Base-by-base conservation (phyloP, 768 basidiomycete species). In the Boletus pseudopeckii region DNA sequence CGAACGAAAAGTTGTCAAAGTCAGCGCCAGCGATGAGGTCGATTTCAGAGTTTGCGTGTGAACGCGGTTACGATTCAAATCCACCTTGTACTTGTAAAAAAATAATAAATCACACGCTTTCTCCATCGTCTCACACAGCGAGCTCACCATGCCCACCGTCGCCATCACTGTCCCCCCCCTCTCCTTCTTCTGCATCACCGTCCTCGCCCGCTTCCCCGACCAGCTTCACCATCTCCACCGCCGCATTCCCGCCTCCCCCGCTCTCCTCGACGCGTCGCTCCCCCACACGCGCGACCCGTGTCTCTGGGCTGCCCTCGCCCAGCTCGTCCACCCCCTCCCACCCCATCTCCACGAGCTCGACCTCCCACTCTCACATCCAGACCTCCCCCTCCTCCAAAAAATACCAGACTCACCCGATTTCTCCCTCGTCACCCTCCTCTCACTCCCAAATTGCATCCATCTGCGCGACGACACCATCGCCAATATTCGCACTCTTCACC, bases 371-470 rank as follows among this genome's bases (percentile, higher is more conserved):
- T 71, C 76, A 1, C 82, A 88, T 60, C 62, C 62, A 7, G 75
- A 82, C 56, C 68, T 86, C 0, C 79, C 79, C 3, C 69, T 80
- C 14, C 77, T 90, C 13, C 86, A 88, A 57, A 57, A 57, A 15
- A 79, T 90, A 39, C 76, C 78, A 2, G 70, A 76, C 41, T 81
- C 84, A 0, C 61, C 74, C 3, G 62, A 78, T 22, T 91, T 88
- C 64, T 75, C 86, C 3, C 74, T 91, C 32, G 55, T 90, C 49
- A 86, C 88, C 6, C 64, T 88, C 11, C 67, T 92, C 22, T 76
- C 86, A 44, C 71, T 91, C 9, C 75, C 80, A 4, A 67, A 74
- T 6, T 85, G 85, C 58, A 50, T 53, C 11, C 72, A 79, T n/a
- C 72, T 91, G 1, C 80, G 75, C 26, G 89, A 91, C 65, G 69